Evolutionary conservation across 352 stramenopile genomes (phyloP).

Genomic region (Phytophthora sansomeana): DNA sequence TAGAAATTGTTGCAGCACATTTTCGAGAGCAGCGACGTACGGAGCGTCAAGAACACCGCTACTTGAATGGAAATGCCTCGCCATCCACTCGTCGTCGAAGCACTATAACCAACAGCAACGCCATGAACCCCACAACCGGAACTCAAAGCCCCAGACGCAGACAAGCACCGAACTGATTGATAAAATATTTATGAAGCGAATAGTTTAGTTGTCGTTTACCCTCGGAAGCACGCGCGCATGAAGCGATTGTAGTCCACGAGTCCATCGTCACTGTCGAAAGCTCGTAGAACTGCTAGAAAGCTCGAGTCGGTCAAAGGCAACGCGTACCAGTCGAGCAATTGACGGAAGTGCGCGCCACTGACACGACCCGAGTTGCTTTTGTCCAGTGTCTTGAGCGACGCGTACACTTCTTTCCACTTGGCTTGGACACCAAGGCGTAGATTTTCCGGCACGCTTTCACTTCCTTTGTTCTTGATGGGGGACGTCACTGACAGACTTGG

Average conservation of each 20-base stretch:
- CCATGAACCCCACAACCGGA: neutral
- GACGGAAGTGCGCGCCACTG: slow-evolving; percentile 69
- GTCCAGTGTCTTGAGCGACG: slow-evolving; percentile 71
- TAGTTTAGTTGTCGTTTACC: slow-evolving; percentile 15
- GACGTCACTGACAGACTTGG: slow-evolving; percentile 38
- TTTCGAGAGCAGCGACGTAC: slow-evolving; percentile 53
- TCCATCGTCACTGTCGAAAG: slow-evolving; percentile 69
- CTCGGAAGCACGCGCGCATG: slow-evolving; percentile 65
- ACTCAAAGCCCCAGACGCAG: slow-evolving; percentile 22
- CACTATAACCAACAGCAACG: neutral
- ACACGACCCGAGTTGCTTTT: slow-evolving; percentile 60
- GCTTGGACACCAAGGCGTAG: slow-evolving; percentile 61
- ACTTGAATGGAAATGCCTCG: slow-evolving; percentile 33
- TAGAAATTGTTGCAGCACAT: slow-evolving; percentile 46
- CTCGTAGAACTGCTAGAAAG: slow-evolving; percentile 66
- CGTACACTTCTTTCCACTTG: slow-evolving; percentile 82
- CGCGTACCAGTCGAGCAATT: slow-evolving; percentile 80
- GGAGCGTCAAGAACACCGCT: slow-evolving; percentile 50
- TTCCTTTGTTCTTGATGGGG: slow-evolving; percentile 19
- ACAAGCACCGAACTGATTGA: slow-evolving; percentile 15
- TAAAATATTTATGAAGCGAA: slow-evolving; percentile 30
- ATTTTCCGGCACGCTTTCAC: slow-evolving; percentile 45
- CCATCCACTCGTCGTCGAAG: slow-evolving; percentile 8
- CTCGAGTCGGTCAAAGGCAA: slow-evolving; percentile 57
- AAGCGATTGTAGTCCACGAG: slow-evolving; percentile 81